A percentile compares a stretch with the other conserved stretches of the same genome.
Evolutionary conservation across 495 filamentous ascomycete genomes (phyloP).

Genomic region (Neurospora tetrasperma): DNA sequence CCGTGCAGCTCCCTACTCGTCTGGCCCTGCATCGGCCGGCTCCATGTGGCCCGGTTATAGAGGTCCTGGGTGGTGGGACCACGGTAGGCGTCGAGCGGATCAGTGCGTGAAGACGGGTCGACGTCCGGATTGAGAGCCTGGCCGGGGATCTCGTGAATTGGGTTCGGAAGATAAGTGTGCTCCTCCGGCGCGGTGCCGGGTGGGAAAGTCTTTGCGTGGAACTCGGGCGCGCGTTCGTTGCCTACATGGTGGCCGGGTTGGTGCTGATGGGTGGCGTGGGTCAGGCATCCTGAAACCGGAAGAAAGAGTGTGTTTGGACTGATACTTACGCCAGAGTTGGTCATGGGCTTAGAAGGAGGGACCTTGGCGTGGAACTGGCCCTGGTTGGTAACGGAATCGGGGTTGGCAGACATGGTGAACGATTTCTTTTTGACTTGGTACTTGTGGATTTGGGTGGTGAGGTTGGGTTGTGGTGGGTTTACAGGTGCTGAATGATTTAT

Average conservation of each 20-base stretch:
- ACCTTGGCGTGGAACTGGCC: constrained; percentile 47
- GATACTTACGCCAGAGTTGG: constrained; percentile 43
- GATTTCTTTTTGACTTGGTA: neutral
- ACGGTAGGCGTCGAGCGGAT: constrained; percentile 43
- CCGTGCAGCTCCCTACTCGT: constrained; percentile 48
- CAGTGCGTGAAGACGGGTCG: constrained; percentile 17
- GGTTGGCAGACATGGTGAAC: constrained; percentile 44
- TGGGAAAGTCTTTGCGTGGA: constrained; percentile 48
- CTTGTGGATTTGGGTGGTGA: neutral
- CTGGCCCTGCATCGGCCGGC: constrained; percentile 53
- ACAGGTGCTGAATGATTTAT: neutral
- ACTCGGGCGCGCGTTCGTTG: constrained; percentile 52
- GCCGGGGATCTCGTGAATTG: constrained; percentile 23
- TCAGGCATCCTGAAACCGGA: neutral
- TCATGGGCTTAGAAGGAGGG: constrained; percentile 40
- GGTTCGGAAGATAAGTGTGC: constrained; percentile 40
- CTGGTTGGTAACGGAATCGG: constrained; percentile 43
- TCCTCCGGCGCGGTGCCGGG: constrained; percentile 56
- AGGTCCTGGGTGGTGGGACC: constrained; percentile 57
- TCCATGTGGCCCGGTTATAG: constrained; percentile 46
- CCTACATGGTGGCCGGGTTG: constrained; percentile 52
- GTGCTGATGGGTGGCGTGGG: constrained; percentile 39
- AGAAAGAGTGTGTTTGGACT: neutral
- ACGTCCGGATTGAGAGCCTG: constrained; percentile 35
- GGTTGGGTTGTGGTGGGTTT: neutral